Conservation (phyloP, 352 stramenopile genomes). For the Phytophthora hybrid region DNA sequence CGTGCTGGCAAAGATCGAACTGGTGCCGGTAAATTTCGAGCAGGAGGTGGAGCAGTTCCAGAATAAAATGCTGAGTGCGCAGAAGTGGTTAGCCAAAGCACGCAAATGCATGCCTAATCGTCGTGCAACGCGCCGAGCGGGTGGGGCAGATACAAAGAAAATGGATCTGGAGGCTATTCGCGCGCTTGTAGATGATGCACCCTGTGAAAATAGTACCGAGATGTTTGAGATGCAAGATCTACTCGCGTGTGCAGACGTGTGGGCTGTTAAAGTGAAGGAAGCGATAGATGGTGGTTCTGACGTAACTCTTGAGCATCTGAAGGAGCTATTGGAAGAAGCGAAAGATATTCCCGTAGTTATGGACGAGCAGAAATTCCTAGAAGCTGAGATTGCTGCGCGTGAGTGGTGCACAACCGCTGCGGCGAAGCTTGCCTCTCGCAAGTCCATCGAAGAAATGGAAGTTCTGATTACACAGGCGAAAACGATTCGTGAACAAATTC, state of each 20-base stretch:
- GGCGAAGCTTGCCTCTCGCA: slow-evolving; percentile 60
- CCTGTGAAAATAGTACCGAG: slow-evolving; percentile 84
- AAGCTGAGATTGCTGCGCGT: slow-evolving; percentile 79
- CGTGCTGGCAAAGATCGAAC: slow-evolving; percentile 79
- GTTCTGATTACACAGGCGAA: slow-evolving; percentile 66
- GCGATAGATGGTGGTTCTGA: slow-evolving; percentile 82
- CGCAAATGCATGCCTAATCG: slow-evolving; percentile 89
- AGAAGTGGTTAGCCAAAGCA: slow-evolving; percentile 87
- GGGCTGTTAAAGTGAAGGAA: slow-evolving; percentile 77
- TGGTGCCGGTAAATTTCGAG: slow-evolving; percentile 90
- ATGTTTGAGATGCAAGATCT: slow-evolving; percentile 93
- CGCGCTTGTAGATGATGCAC: slow-evolving; percentile 85
- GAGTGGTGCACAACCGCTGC: slow-evolving; percentile 77
- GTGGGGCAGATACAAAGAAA: slow-evolving; percentile 70
- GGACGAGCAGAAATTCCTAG: slow-evolving; percentile 85
- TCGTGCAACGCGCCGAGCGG: slow-evolving; percentile 61
- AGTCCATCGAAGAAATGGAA: slow-evolving; percentile 77
- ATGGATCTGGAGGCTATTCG: slow-evolving; percentile 86
- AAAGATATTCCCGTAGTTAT: slow-evolving; percentile 89
- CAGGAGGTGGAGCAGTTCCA: slow-evolving; percentile 82
- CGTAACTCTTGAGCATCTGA: slow-evolving; percentile 73
- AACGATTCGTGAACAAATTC: slow-evolving; percentile 71
- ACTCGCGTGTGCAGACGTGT: slow-evolving; percentile 87
- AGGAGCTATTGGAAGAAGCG: slow-evolving; percentile 81
- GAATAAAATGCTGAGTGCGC: slow-evolving; percentile 84